Conservation (phyloP, 441 rosid species). For the Syzygium malaccense region DNA sequence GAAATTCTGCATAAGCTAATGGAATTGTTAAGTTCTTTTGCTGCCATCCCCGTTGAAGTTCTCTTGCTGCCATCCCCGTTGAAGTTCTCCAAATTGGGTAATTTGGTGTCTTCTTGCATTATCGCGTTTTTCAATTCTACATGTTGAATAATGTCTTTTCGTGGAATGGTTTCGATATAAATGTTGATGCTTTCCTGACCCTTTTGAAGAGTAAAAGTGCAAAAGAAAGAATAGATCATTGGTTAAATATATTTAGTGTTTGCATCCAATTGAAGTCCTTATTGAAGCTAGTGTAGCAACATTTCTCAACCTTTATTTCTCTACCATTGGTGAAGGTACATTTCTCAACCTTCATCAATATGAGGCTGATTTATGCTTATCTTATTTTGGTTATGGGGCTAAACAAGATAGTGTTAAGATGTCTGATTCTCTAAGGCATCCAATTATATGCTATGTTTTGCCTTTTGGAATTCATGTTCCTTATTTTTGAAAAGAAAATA, state of each 20-base stretch:
- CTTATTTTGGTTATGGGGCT: neutral
- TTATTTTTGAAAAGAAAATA: neutral
- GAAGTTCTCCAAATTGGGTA: conserved; percentile 82
- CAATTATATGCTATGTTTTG: neutral
- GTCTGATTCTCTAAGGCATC: neutral
- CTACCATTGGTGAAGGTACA: neutral
- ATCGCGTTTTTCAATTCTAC: neutral
- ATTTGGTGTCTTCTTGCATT: neutral
- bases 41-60: conserved; percentile 60
- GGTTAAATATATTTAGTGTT: neutral
- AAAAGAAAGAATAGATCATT: neutral
- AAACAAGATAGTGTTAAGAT: neutral
- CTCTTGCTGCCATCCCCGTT: conserved; percentile 51
- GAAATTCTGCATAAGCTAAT: conserved; percentile 56
- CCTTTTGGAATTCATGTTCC: neutral
- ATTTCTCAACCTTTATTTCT: neutral
- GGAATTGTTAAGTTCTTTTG: conserved; percentile 34
- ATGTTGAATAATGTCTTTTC: neutral
- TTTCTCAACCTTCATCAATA: neutral
- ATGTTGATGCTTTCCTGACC: neutral
- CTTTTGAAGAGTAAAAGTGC: neutral
- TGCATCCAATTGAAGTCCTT: neutral
- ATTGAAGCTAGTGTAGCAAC: neutral
- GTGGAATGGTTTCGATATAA: neutral
- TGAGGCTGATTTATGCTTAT: neutral